Evolutionary conservation across 805 yeast genomes (phyloP), one percentile per base, ranked within the genome.

Genomic region (Kazachstania kunashirensis): DNA sequence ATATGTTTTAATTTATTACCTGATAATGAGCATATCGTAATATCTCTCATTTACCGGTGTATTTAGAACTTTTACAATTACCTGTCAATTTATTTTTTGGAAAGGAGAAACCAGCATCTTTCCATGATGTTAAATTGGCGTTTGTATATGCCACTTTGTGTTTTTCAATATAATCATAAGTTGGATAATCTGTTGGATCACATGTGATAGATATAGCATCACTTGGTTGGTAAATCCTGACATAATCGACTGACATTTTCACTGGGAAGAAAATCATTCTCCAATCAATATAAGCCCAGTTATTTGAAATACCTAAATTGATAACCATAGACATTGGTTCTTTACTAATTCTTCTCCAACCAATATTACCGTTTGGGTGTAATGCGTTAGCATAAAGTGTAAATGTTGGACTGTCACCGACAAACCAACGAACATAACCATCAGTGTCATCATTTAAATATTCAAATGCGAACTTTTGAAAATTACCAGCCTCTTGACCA

Each of bases 261-360:
- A 72, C 73, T 2, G 98, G 98, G 73, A 89, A 89, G 31, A 62
- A 62, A 41, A 86, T 65, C 4, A 77, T 66, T 30, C 77, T 75
- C 96, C 96, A 89, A 62, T 86, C 89, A 43, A 89, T 89, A 59
- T 83, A 84, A 6, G 92, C 84, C 97, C 97, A 89, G 42, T 77
- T 81, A 51, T 79, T 81, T 12, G 96, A 88, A 36, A 89, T 65
- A 68, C 95, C 98, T 63, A 89, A 62, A 59, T 89, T 89, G 68
- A 89, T 53, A 46, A 89, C 63, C 42, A 89, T 71, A 2, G 94
- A 71, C 96, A 89, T 86, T 45, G 97, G 97, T 55, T 89, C 98
- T 56, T 81, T 79, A 16, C 92, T 69, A 20, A 89, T 72, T 45
- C 73, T 62, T 60, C 97, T 76, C 80, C 81, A 76, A 28, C 75